A percentile compares a stretch with the other conserved stretches of the same genome.
These are phyloP conservation scores for Aspergillus alliaceus DNA, from an alignment of 2,329 filamentous ascomycete genomes.

Conservation along the genomic window DNA sequence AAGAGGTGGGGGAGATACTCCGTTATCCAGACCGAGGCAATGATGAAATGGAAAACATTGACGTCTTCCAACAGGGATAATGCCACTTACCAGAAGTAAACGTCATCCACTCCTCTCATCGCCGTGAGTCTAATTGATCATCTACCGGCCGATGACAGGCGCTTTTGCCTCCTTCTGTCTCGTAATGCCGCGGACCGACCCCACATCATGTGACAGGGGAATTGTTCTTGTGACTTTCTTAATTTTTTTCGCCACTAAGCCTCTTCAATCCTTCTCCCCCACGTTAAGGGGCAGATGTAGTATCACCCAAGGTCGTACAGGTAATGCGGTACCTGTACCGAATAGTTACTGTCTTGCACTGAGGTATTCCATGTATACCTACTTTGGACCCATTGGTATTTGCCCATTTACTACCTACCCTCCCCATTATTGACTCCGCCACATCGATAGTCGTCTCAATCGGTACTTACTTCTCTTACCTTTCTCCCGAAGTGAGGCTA, in stretches of 20 bases:
- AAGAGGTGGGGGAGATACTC: background rate
- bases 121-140: background rate
- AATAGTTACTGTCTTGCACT: background rate
- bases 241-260: slow-evolving; percentile 9
- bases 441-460: background rate
- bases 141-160: background rate
- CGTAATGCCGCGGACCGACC: slow-evolving; percentile 15
- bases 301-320: slow-evolving; percentile 2
- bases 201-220: slow-evolving; percentile 23
- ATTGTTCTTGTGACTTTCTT: slow-evolving; percentile 24
- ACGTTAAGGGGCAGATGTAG: slow-evolving; percentile 6
- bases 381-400: background rate
- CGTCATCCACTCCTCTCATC: background rate
- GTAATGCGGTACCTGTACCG: background rate
- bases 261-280: slow-evolving; percentile 1
- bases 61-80: background rate
- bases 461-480: background rate
- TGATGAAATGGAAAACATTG: background rate
- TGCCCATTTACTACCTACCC: background rate
- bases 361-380: background rate
- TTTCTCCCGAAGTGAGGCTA: background rate
- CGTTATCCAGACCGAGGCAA: background rate
- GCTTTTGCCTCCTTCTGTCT: background rate
- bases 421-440: background rate
- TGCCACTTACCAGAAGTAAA: background rate